Evolutionary conservation across 768 basidiomycete species (phyloP), one percentile per base, ranked within the genome.

Genomic region (Cyathus striatus): DNA sequence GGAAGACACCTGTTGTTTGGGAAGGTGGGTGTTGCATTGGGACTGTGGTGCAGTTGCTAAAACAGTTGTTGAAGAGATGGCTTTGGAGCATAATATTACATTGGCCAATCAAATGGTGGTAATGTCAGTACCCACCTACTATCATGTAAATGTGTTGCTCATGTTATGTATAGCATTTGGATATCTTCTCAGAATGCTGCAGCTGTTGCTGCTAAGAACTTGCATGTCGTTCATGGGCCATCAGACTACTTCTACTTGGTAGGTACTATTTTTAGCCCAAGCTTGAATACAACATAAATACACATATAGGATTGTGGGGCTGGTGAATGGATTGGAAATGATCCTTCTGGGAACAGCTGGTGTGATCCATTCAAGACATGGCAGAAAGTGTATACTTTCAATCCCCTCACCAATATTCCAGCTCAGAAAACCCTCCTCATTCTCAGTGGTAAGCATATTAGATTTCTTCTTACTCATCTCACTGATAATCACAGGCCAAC

Each of bases 1-100:
- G 81, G 0, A 92, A 91, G 63, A 84, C 76, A 0, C 81, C 88
- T 1, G 79, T 90, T 23, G 87, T 92, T 5, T 91, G 88, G 85
- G 82, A 92, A 66, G 81, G 80, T 78, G 20, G 5, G 62, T 50
- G 27, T n/a, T 9, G 7, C 6, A 23, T 7, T 16, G 6, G 13
- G 16, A 6, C 22, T 10, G 26, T 23, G 6, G 14, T 6, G 32
- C 9, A 21, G 68, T n/a, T 23, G 51, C 13, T 61, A 62, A 49
- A 72, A 42, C 27, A 42, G 1, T 49, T 61, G 2, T 9, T 30
- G 27, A 7, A 72, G 85, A 88, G 56, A 81, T 86, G 79, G 79
- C 79, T 1, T 62, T 85, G 26, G 62, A 66, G 2, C 75, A 80
- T 50, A 64, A 72, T 36, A 65, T 83, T 4, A 69, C 58, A 0